phyloP scores from a whole-genome alignment of 805 yeast species.

The Jamesozyma jinghongensis region DNA sequence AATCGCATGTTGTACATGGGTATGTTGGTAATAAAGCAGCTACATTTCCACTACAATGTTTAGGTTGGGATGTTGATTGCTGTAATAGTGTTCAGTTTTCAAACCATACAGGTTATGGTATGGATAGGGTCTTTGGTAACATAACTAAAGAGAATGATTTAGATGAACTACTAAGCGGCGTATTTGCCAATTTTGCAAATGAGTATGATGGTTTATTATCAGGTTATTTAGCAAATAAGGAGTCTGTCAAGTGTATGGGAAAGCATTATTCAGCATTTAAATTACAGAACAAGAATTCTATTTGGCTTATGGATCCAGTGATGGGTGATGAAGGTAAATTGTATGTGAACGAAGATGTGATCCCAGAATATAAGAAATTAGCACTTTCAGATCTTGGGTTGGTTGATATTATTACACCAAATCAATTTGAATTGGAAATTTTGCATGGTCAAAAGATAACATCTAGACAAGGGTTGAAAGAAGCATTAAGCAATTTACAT shows the following conservation, averaged over 20 bases:
- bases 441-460: constrained; percentile 45
- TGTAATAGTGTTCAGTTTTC: constrained; percentile 83
- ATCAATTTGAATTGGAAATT: constrained; percentile 80
- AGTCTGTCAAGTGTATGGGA: constrained; percentile 38
- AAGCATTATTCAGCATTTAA: constrained; percentile 34
- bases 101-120: constrained; percentile 79
- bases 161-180: constrained; percentile 32
- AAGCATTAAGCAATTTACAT: constrained; percentile 45
- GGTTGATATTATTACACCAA: constrained; percentile 79
- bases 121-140: constrained; percentile 35
- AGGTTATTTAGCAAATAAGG: constrained; percentile 59
- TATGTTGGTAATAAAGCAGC: constrained; percentile 91
- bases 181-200: constrained; percentile 26
- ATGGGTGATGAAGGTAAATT: constrained; percentile 71
- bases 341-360: constrained; percentile 51
- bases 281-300: constrained; percentile 23
- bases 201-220: constrained; percentile 49
- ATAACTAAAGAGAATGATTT: constrained; percentile 36
- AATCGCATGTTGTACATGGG: constrained; percentile 93
- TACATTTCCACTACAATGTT: constrained; percentile 75
- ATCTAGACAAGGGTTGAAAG: constrained; percentile 31
- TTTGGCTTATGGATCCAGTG: constrained; percentile 68
- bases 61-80: constrained; percentile 90
- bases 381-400: constrained; percentile 34
- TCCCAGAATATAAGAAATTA: constrained; percentile 45